These are phyloP conservation scores for Bathelium albidoporum DNA, from an alignment of 495 filamentous ascomycete species.

Conservation along the genomic window DNA sequence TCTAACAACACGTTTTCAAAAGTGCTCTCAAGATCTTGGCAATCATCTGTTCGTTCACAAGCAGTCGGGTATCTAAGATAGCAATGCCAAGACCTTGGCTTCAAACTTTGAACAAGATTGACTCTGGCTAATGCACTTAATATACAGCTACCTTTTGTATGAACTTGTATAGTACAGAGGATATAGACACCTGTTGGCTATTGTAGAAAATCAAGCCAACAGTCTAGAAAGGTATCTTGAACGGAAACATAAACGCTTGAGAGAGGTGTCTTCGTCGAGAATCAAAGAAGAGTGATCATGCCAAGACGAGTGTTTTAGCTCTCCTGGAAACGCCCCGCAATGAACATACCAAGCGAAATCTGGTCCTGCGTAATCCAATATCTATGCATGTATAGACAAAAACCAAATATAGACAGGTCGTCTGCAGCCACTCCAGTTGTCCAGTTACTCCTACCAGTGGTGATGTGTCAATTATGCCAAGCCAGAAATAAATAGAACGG, in stretches of 20 bases:
- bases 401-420: too few relatives aligned
- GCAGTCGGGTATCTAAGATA: too few relatives aligned
- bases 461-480: neutral
- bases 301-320: neutral
- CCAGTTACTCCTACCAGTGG: neutral
- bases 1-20: too few relatives aligned
- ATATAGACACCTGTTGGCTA: neutral
- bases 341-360: neutral
- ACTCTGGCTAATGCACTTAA: too few relatives aligned
- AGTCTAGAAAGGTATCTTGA: neutral
- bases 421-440: too few relatives aligned
- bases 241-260: neutral
- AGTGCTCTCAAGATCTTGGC: too few relatives aligned
- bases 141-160: neutral
- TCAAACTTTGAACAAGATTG: too few relatives aligned
- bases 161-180: neutral
- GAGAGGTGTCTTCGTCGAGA: neutral
- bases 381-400: neutral
- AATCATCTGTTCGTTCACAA: too few relatives aligned
- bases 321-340: neutral
- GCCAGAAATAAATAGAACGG: neutral
- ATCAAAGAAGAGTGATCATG: neutral
- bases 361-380: neutral
- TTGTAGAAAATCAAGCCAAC: neutral
- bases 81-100: too few relatives aligned